Base-by-base conservation (phyloP, 352 stramenopile genomes). In the Phytophthora idaei region DNA sequence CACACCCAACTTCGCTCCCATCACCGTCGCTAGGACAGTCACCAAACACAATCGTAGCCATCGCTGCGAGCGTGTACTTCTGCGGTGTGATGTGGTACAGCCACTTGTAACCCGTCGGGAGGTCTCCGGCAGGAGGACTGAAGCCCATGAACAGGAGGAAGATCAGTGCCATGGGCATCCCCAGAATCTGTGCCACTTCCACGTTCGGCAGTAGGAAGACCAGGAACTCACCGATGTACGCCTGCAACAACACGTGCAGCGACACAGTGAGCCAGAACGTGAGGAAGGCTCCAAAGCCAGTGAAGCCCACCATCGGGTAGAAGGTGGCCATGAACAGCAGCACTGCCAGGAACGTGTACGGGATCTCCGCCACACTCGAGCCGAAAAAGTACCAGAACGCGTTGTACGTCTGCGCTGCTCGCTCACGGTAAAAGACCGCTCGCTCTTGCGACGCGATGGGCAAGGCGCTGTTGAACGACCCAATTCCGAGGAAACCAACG, bases 391-490 rank as follows among this genome's bases (percentile, higher is more conserved):
- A 42, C 36, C 36, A 42, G 36, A 42, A 42, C 36, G 36, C 36
- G 36, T 42, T 42, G 12, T 42, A 42, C 36, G 36, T 42, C 36
- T 42, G 36, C 12, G 36, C 36, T 42, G 36, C 36, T 42, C 36
- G 36, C 36, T 42, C 36, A n/a, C 36, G 36, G 12, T 97, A 97
- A 47, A 90, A 98, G 34, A 87, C 81, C 17, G 83, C 78, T 12
- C 92, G 77, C 37, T 96, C 81, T 36, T 83, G 69, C 58, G 87
- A 74, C 60, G 92, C 80, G 5, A 93, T 61, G 9, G 87, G 75
- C 4, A 96, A 53, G 0, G 88, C 71, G 1, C 71, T 87, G 32
- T 85, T 78, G 50, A 95, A 87, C 9, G 77, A 77, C 5, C 90
- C 77, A 27, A 94, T 71, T 4, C 77, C 77, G 17, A 90, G 67